Base-by-base conservation (phyloP, 495 filamentous ascomycete species). In the Neurospora africana region DNA sequence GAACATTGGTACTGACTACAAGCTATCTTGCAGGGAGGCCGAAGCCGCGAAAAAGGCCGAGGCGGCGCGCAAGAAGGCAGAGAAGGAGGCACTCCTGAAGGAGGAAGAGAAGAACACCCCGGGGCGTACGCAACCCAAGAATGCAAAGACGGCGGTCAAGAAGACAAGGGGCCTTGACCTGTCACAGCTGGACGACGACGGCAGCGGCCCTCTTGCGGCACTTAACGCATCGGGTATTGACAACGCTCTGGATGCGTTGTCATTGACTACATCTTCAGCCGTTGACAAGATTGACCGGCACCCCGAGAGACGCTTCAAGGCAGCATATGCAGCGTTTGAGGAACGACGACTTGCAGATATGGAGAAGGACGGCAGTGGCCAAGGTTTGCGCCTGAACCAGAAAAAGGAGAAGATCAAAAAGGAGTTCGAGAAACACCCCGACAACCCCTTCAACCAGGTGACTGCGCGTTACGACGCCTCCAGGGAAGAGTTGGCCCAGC, bases 361-460 rank as follows among this genome's bases (percentile, higher is more conserved):
- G 83, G 90, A 93, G 72, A 82, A 87, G 71, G 96, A 98, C 80
- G 85, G 85, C 27, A 86, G 77, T 70, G 85, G 89, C 41, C 87
- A 89, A 71, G 94, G 92, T 2, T 80, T 98, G 78, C 84, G 94
- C 67, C 84, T 90, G 72, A 87, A 94, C 76, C 92, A 97, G 88
- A 90, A 91, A 80, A 86, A 91, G 65, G 91, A 95, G 74, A 81
- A 89, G 72, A 90, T 95, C 68, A 79, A 84, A 74, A 94, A 95
- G 84, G 96, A 98, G 83, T 99, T 97, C 79, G 77, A 94, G 80
- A 95, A 92, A 83, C 91, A 90, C 78, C 89, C 90, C 5, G 95
- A 98, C 79, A 98, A 98, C 78, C 95, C 95, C 44, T 94, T 97
- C 80, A 97, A 95, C 81, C 93, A 96, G 76, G 88, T 87, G 17